Evolutionary conservation across 805 yeast genomes (phyloP).

Genomic region (Spathaspora passalidarum): DNA sequence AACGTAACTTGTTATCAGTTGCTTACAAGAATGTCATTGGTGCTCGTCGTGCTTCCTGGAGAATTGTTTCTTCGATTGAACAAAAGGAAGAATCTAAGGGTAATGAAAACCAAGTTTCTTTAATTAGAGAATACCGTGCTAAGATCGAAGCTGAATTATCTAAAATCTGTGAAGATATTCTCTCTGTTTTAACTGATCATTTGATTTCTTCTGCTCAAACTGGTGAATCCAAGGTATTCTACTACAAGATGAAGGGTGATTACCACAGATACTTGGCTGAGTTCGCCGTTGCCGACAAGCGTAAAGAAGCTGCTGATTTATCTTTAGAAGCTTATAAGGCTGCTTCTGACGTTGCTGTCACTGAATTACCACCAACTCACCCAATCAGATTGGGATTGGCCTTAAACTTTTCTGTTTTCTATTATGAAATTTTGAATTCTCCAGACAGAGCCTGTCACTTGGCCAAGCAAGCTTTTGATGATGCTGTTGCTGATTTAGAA

Average conservation of each 20-base stretch:
- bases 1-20: slow-evolving; percentile 93
- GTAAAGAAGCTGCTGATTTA: slow-evolving; percentile 87
- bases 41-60: slow-evolving; percentile 99
- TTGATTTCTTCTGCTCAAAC: slow-evolving; percentile 92
- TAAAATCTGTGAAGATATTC: slow-evolving; percentile 90
- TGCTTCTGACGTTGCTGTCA: slow-evolving; percentile 95
- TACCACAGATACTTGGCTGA: slow-evolving; percentile 99
- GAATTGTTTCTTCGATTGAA: slow-evolving; percentile 96
- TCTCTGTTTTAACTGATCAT: slow-evolving; percentile 82
- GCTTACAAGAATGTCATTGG: slow-evolving; percentile 99
- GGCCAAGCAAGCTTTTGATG: slow-evolving; percentile 98
- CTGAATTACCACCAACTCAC: slow-evolving; percentile 97
- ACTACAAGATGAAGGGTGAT: slow-evolving; percentile 99
- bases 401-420: slow-evolving; percentile 94
- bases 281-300: slow-evolving; percentile 86
- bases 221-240: slow-evolving; percentile 97
- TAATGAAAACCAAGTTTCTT: slow-evolving; percentile 81
- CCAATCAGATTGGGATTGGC: slow-evolving; percentile 98
- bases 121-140: slow-evolving; percentile 91
- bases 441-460: slow-evolving; percentile 99
- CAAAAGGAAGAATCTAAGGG: slow-evolving; percentile 98
- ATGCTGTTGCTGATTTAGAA: slow-evolving; percentile 98
- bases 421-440: slow-evolving; percentile 95
- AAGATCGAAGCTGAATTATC: slow-evolving; percentile 92
- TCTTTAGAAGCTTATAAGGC: slow-evolving; percentile 93